phyloP scores from a whole-genome alignment of 352 stramenopile species.

The Phytophthora colocasiae region DNA sequence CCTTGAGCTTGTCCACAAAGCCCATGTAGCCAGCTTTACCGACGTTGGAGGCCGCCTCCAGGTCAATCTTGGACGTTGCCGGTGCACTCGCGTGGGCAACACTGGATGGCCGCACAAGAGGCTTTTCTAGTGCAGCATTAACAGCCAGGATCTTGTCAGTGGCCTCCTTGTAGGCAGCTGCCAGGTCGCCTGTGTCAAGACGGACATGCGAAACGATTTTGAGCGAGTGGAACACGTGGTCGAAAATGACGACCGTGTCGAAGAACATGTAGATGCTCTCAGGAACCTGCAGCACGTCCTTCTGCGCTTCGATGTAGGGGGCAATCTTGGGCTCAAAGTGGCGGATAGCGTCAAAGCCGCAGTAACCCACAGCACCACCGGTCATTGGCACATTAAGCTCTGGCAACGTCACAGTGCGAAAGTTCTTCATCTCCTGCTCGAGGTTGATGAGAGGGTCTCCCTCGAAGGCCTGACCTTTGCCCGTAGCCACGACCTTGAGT shows the following conservation, averaged over 20 bases:
- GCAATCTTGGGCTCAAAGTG: slow-evolving; percentile 90
- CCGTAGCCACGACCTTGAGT: slow-evolving; percentile 79
- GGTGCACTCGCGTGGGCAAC: slow-evolving; percentile 60
- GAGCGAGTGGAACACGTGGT: slow-evolving; percentile 91
- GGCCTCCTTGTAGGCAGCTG: slow-evolving; percentile 72
- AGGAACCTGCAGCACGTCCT: slow-evolving; percentile 81
- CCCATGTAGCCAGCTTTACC: slow-evolving; percentile 86
- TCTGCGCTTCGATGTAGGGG: slow-evolving; percentile 77
- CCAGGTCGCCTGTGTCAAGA: slow-evolving; percentile 72
- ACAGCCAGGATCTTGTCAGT: slow-evolving; percentile 78
- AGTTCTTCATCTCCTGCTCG: slow-evolving; percentile 83
- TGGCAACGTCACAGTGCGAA: slow-evolving; percentile 68
- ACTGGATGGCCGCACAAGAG: slow-evolving; percentile 62
- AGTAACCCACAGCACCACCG: slow-evolving; percentile 89
- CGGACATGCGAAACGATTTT: slow-evolving; percentile 89
- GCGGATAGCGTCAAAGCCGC: slow-evolving; percentile 88
- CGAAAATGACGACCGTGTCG: slow-evolving; percentile 90
- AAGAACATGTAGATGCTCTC: slow-evolving; percentile 94
- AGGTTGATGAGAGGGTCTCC: slow-evolving; percentile 82
- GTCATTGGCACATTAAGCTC: slow-evolving; percentile 87
- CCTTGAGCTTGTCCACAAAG: slow-evolving; percentile 88
- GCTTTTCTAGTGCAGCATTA: slow-evolving; percentile 66
- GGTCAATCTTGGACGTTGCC: slow-evolving; percentile 57
- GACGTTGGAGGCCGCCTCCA: slow-evolving; percentile 84
- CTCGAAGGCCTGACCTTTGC: slow-evolving; percentile 58